Percentiles rank a stretch among this genome's conserved stretches.
These are phyloP conservation scores for Polymyxa betae DNA, from an alignment of 208 protist species.

Conservation along the genomic window DNA sequence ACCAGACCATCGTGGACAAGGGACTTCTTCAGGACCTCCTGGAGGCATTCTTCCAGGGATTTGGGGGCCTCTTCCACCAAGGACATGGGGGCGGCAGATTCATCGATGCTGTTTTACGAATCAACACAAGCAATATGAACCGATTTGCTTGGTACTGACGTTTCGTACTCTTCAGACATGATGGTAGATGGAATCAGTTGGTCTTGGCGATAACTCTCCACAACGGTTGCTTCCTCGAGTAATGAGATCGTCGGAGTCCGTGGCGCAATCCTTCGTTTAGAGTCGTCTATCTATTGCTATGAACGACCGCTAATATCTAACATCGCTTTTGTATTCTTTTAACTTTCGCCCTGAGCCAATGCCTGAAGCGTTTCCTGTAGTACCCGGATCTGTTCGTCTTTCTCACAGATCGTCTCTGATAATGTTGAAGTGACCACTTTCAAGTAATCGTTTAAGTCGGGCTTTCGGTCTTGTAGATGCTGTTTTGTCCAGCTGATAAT, in stretches of 20 bases:
- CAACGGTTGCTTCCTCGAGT: constrained; percentile 29
- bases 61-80: constrained; percentile 51
- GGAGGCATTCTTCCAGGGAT: constrained; percentile 70
- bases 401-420: not conserved
- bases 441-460: not conserved
- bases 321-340: not conserved
- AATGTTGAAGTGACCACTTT: not conserved
- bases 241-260: not conserved
- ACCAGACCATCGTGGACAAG: constrained; percentile 74
- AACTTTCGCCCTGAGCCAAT: not conserved
- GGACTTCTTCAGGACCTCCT: constrained; percentile 81
- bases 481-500: not conserved
- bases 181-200: not conserved
- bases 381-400: constrained; percentile 10
- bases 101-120: not conserved
- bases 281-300: not conserved
- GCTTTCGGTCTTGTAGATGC: not conserved
- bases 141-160: not conserved
- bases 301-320: constrained; percentile 16
- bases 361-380: not conserved
- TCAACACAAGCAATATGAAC: not conserved
- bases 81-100: not conserved
- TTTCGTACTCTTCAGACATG: not conserved
- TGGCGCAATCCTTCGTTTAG: not conserved
- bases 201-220: not conserved